These are phyloP conservation scores for Kwoniella bestiolae DNA, from an alignment of 768 basidiomycete genomes.

Conservation along the genomic window DNA sequence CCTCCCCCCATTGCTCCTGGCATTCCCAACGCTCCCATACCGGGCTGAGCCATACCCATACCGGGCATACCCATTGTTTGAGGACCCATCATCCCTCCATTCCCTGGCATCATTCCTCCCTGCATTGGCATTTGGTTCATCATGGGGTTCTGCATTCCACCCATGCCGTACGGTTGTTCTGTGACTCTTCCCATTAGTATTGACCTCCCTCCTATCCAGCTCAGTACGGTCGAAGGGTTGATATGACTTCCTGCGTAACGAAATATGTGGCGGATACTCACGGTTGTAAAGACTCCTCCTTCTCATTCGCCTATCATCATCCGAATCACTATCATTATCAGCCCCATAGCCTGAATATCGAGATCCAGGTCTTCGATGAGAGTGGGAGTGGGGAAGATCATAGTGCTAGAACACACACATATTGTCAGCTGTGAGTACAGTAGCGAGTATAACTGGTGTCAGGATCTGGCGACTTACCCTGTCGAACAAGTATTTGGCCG, in stretches of 20 bases:
- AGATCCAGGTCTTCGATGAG: conserved; percentile 14
- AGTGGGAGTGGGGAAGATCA: conserved; percentile 30
- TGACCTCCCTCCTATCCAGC: no score
- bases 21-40: conserved; percentile 37
- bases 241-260: no score
- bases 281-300: conserved; percentile 34
- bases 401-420: conserved; percentile 36
- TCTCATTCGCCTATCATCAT: conserved; percentile 33
- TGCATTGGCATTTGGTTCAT: conserved; percentile 24
- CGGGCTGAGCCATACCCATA: conserved; percentile 37
- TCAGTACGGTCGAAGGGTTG: no score
- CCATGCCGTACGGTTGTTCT: conserved; percentile 23
- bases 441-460: neutral
- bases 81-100: conserved; percentile 14
- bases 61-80: conserved; percentile 32
- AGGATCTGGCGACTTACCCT: conserved; percentile 33
- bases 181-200: neutral
- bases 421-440: conserved; percentile 10
- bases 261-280: conserved; percentile 29
- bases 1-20: conserved; percentile 28
- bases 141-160: conserved; percentile 22
- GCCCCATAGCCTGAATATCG: conserved; percentile 37
- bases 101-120: neutral
- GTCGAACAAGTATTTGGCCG: conserved; percentile 52
- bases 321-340: conserved; percentile 35